A percentile compares a stretch with the other conserved stretches of the same genome.
Evolutionary conservation across 208 protist species (phyloP).

Genomic region (Paratrypanosoma confusum): DNA sequence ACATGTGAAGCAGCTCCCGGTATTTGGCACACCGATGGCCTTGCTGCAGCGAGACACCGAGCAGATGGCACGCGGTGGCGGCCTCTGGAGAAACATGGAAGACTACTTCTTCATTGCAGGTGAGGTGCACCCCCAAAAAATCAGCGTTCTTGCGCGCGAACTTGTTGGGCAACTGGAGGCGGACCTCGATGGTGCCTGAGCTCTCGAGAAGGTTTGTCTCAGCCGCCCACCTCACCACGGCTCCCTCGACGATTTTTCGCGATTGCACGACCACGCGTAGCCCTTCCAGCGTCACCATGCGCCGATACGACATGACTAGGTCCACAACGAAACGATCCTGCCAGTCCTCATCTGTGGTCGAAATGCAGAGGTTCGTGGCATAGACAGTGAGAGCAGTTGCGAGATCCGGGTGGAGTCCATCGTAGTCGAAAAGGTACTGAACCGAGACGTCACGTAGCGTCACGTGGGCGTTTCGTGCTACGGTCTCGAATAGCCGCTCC

Average conservation of each 20-base stretch:
- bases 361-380: conserved; percentile 27
- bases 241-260: background rate
- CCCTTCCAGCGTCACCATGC: conserved; percentile 6
- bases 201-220: too few species aligned
- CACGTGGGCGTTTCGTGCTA: conserved; percentile 37
- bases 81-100: too few species aligned
- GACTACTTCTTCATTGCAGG: too few species aligned
- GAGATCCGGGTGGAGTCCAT: conserved; percentile 36
- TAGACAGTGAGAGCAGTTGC: conserved; percentile 26
- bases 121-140: too few species aligned
- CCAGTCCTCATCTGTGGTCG: conserved; percentile 37
- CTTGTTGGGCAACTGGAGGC: too few species aligned
- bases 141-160: too few species aligned
- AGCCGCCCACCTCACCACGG: too few species aligned
- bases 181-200: too few species aligned
- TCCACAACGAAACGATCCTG: conserved; percentile 29
- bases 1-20: conserved; percentile 41
- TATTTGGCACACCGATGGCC: conserved; percentile 42
- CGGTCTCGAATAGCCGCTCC: conserved; percentile 36
- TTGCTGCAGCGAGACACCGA: conserved; percentile 28
- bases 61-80: conserved; percentile 18
- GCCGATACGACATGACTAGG: conserved; percentile 17
- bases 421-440: conserved; percentile 56
- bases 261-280: conserved; percentile 11
- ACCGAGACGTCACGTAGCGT: conserved; percentile 32